Base-by-base conservation (phyloP, 257 asterid genomes). In the Capsicum baccatum region DNA sequence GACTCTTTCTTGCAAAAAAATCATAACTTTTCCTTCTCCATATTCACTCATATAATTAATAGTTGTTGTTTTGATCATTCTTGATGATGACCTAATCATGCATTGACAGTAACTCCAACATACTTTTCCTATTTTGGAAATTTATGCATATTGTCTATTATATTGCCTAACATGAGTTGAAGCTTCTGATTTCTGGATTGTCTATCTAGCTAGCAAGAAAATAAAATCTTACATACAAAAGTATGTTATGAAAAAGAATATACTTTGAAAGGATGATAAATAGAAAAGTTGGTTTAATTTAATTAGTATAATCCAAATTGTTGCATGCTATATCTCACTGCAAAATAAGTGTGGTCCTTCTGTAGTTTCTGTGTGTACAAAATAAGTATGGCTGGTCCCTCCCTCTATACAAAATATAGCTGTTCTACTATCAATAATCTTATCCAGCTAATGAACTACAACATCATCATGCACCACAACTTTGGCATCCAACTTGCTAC, bases 301-400 rank as follows among this genome's bases (percentile, higher is more conserved):
- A 50, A 74, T 76, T 76, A 21, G 62, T 76, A 76, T 3, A 74
- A 13, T 50, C 63, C 47, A 76, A 76, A 76, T 52, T 87, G 91
- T 55, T 83, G 69, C 82, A 86, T 83, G 89, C 79, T 87, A 86
- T 90, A 83, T 89, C 89, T 84, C 80, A 88, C 82, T 91, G 91
- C 84, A 88, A 79, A 85, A 42, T 82, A 39, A 69, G 76, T 74
- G 97, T 94, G 98, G 98, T 92, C 98, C 97, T 71, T 90, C 89
- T 80, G 5, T 60, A 44, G 48, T 44, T 6, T 44, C 48, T 44
- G 68, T 71, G 26, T 89, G 88, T 84, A 89, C 90, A 85, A 64
- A 64, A 64, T 64, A 64, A 64, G 42, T 64, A 64, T 85, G 39
- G 81, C 79, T 91, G 98, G 97, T 94, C 98, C 98, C 89, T 90